Evolutionary conservation across 768 basidiomycete species (phyloP).

Genomic region (Suillus placidus): DNA sequence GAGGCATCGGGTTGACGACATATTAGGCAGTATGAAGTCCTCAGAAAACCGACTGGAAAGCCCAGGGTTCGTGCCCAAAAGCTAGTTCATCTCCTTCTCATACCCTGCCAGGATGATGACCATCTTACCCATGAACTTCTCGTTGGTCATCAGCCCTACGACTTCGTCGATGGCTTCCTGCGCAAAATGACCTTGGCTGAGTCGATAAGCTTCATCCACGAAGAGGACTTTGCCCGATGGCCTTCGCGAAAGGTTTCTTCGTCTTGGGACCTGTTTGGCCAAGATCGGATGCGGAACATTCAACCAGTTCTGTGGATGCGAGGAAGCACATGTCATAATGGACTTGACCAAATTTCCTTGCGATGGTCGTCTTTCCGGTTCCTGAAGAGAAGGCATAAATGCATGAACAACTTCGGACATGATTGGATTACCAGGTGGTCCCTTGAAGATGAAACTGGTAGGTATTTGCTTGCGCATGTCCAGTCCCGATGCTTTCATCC

Average conservation of each 20-base stretch:
- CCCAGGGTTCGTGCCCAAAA: constrained; percentile 61
- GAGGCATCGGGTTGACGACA: constrained; percentile 52
- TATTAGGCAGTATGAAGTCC: constrained; percentile 55
- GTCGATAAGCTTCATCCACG: constrained; percentile 72
- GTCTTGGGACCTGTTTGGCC: constrained; percentile 77
- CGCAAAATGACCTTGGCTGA: constrained; percentile 62
- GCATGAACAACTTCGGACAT: background rate
- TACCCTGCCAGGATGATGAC: constrained; percentile 74
- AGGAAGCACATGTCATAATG: constrained; percentile 67
- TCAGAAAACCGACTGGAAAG: constrained; percentile 71
- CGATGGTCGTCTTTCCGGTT: constrained; percentile 65
- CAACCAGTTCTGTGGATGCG: constrained; percentile 51
- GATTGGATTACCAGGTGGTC: constrained; percentile 58
- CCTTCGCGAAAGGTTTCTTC: constrained; percentile 59
- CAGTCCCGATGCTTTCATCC: constrained; percentile 42
- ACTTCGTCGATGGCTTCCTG: constrained; percentile 75
- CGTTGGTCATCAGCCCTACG: constrained; percentile 62
- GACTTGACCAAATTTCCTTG: constrained; percentile 63
- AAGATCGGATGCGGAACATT: constrained; percentile 71
- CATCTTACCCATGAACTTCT: constrained; percentile 57
- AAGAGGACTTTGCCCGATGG: constrained; percentile 69
- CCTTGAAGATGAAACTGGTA: constrained; percentile 68
- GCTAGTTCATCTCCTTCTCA: constrained; percentile 64
- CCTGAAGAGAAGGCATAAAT: constrained; percentile 37
- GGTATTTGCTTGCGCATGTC: constrained; percentile 61